phyloP scores from a whole-genome alignment of 495 filamentous ascomycete species.

The Podospora pseudocomata region DNA sequence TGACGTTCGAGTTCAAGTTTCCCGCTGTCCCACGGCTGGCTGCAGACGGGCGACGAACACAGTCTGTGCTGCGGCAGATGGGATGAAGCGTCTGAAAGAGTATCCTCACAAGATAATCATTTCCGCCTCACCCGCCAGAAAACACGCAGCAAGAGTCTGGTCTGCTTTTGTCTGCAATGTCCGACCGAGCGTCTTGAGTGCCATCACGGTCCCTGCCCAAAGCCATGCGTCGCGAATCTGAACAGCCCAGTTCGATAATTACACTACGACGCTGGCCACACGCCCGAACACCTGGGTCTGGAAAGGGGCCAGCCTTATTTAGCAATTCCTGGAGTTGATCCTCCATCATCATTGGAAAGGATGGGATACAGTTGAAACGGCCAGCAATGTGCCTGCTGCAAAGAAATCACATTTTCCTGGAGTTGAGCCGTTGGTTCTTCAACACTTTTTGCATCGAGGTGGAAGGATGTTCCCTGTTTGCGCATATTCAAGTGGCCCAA shows the following conservation, averaged over 20 bases:
- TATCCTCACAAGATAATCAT: neutral
- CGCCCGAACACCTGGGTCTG: slow-evolving; percentile 6
- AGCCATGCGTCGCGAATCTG: slow-evolving; percentile 4
- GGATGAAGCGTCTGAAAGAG: too few relatives aligned
- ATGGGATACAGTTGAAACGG: neutral
- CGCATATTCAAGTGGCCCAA: neutral
- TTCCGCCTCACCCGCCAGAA: neutral
- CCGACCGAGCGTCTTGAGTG: slow-evolving; percentile 1
- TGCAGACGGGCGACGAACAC: neutral
- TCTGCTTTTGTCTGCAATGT: neutral
- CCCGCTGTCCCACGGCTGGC: neutral
- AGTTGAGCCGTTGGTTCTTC: neutral
- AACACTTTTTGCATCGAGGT: neutral
- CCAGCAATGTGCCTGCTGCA: neutral
- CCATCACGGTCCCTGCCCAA: neutral
- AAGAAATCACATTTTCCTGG: neutral
- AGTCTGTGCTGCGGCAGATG: neutral
- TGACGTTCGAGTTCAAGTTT: neutral
- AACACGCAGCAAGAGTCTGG: neutral
- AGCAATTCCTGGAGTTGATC: neutral
- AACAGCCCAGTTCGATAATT: neutral
- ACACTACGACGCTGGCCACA: slow-evolving; percentile 1
- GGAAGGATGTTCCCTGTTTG: slow-evolving; percentile 1
- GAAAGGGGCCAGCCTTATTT: neutral
- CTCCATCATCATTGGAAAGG: neutral